Conservation (phyloP, 805 yeast genomes). For the Wickerhamomyces bisporus region DNA sequence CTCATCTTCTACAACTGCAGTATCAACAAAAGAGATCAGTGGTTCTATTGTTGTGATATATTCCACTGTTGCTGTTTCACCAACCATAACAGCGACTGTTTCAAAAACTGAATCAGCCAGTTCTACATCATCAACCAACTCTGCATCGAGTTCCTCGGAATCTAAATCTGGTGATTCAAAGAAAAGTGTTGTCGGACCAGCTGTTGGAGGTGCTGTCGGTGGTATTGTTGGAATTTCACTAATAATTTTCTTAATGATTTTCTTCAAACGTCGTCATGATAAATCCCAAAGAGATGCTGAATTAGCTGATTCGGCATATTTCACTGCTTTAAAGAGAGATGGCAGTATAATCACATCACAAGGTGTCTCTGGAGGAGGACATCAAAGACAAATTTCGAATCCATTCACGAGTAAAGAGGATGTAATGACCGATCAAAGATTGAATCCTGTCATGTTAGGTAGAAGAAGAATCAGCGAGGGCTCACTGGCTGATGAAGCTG, state of each 20-base stretch:
- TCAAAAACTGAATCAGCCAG: conserved; percentile 6
- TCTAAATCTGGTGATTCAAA: conserved; percentile 5
- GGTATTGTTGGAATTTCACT: conserved; percentile 43
- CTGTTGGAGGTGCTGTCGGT: conserved; percentile 61
- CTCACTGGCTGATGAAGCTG: conserved; percentile 80
- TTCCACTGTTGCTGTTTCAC: conserved; percentile 19
- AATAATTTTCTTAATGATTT: conserved; percentile 34
- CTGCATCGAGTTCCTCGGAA: conserved; percentile 15
- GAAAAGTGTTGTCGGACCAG: conserved; percentile 43
- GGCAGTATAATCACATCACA: conserved; percentile 14
- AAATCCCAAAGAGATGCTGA: conserved; percentile 35
- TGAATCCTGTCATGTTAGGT: conserved; percentile 75
- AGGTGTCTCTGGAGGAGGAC: conserved; percentile 1
- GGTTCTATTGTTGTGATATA: conserved; percentile 18
- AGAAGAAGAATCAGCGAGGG: conserved; percentile 83
- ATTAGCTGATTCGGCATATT: conserved; percentile 52
- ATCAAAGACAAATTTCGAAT: conserved; percentile 36
- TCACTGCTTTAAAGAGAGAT: conserved; percentile 51
- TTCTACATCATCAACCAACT: conserved; percentile 21
- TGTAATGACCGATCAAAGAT: conserved; percentile 52
- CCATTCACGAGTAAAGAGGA: conserved; percentile 64
- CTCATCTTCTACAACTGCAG: conserved; percentile 18
- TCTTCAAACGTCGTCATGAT: conserved; percentile 32
- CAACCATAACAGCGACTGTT: conserved; percentile 4
- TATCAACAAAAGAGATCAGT: conserved; percentile 13